Conservation (phyloP, 2,329 filamentous ascomycete genomes). For the Xylaria sp. region DNA sequence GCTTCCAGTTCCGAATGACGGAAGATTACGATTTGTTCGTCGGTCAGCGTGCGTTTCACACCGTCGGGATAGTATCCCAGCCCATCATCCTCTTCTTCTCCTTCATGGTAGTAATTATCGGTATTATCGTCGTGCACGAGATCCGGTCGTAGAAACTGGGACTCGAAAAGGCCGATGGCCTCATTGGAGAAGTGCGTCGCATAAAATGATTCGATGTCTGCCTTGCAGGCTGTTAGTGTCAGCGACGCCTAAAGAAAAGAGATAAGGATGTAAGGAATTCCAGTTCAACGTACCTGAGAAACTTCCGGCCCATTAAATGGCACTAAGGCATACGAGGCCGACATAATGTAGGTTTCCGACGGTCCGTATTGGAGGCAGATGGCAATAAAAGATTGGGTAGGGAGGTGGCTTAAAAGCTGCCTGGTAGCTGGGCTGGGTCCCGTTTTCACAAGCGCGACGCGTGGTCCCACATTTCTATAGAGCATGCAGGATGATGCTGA, state of each 20-base stretch:
- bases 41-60: conserved; percentile 86
- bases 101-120: conserved; percentile 46
- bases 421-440: neutral
- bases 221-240: conserved; percentile 56
- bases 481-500: neutral
- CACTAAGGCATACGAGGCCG: conserved; percentile 32
- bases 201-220: conserved; percentile 70
- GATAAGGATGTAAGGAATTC: neutral
- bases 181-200: conserved; percentile 67
- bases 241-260: conserved; percentile 14
- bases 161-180: conserved; percentile 59
- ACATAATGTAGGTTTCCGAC: conserved; percentile 38
- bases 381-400: conserved; percentile 20
- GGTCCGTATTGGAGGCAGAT: neutral
- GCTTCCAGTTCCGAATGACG: conserved; percentile 86
- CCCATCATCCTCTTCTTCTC: conserved; percentile 65
- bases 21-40: conserved; percentile 91
- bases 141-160: conserved; percentile 57
- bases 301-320: conserved; percentile 51
- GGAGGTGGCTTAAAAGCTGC: neutral
- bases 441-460: conserved; percentile 2
- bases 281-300: conserved; percentile 50
- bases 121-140: conserved; percentile 35
- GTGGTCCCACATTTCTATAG: conserved; percentile 21
- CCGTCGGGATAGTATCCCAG: conserved; percentile 90